Conservation (phyloP, 2,329 filamentous ascomycete species). For the Scedosporium aurantiacum region DNA sequence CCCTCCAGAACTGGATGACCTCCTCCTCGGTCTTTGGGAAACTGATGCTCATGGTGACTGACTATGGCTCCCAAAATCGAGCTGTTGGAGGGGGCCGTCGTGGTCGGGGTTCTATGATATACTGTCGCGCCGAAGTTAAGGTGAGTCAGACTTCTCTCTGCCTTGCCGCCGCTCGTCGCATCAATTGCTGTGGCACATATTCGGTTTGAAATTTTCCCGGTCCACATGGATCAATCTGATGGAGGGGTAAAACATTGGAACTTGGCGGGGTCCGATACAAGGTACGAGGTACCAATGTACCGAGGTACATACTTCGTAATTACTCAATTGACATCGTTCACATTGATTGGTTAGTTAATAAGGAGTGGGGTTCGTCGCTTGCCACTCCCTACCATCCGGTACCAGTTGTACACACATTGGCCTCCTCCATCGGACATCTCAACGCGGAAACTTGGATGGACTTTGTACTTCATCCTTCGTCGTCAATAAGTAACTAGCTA, state of each 20-base stretch:
- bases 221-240: background rate
- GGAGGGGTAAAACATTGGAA: background rate
- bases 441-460: no score
- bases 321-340: background rate
- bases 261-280: background rate
- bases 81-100: background rate
- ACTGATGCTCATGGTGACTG: constrained; percentile 12
- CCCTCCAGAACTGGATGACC: constrained; percentile 13
- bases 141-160: background rate
- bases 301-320: background rate
- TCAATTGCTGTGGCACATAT: background rate
- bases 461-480: no score
- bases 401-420: no score
- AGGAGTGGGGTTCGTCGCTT: no score
- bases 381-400: no score
- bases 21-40: constrained; percentile 14
- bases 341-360: background rate
- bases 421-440: no score
- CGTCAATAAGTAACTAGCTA: background rate
- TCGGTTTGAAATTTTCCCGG: background rate
- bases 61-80: background rate
- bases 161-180: background rate
- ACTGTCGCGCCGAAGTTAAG: background rate
- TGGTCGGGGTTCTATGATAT: background rate
- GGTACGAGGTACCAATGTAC: background rate